phyloP scores from a whole-genome alignment of 805 yeast genomes.

The Vanderwaltozyma tropicalis region DNA sequence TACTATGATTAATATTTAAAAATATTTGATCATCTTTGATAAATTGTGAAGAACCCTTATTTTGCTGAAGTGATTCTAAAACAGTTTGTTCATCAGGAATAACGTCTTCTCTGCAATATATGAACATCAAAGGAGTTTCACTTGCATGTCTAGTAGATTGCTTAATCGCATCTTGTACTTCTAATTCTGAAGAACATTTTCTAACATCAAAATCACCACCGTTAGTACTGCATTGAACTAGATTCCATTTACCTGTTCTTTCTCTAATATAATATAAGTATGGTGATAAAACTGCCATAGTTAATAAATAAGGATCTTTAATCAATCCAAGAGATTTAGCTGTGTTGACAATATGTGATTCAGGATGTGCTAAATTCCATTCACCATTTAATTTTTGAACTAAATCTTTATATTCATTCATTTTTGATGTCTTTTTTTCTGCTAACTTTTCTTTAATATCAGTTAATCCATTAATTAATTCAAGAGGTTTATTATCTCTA shows the following conservation, averaged over 20 bases:
- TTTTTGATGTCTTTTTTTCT: conserved; percentile 9
- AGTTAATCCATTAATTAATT: conserved; percentile 6
- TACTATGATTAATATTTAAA: conserved; percentile 3
- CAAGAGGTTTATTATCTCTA: conserved; percentile 6
- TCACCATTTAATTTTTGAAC: conserved; percentile 18
- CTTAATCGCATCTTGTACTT: conserved; percentile 16
- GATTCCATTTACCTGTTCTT: conserved; percentile 15
- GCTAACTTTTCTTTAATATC: conserved; percentile 10
- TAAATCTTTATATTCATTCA: conserved; percentile 21
- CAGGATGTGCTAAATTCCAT: conserved; percentile 24
- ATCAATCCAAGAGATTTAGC: conserved; percentile 20
- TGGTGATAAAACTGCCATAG: conserved; percentile 23
- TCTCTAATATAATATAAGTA: conserved; percentile 17
- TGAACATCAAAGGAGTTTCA: conserved; percentile 25
- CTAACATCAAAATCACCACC: conserved; percentile 13
- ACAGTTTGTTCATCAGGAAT: conserved; percentile 13
- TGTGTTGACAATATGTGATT: conserved; percentile 13
- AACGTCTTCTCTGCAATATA: conserved; percentile 14
- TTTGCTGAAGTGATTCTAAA: conserved; percentile 9
- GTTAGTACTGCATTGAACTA: conserved; percentile 9
- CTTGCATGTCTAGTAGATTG: conserved; percentile 18
- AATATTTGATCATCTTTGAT: conserved; percentile 14
- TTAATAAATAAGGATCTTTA: conserved; percentile 19
- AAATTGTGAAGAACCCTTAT: conserved; percentile 15
- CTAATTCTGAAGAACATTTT: conserved; percentile 7